Conservation (phyloP, 441 rosid species). For the Gossypium davidsonii region DNA sequence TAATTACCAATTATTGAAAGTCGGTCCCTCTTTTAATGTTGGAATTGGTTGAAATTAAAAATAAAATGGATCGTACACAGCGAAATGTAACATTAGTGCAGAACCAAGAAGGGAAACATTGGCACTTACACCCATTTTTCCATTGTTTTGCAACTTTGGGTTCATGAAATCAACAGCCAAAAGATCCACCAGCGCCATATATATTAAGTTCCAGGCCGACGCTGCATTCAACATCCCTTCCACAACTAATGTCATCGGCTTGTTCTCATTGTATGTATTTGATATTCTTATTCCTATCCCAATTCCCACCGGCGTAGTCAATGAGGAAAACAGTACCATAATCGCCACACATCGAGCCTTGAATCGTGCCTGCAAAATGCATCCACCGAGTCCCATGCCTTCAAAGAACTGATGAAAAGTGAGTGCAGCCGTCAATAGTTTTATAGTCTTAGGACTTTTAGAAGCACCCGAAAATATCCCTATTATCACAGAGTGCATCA, state of each 20-base stretch:
- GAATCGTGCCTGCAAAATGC: constrained; percentile 51
- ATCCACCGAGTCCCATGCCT: constrained; percentile 56
- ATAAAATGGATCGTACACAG: constrained; percentile 2
- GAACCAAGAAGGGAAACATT: constrained; percentile 46
- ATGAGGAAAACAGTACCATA: constrained; percentile 52
- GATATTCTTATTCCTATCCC: constrained; percentile 56
- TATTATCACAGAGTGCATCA: constrained; percentile 52
- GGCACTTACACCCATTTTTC: constrained; percentile 32
- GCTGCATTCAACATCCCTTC: constrained; percentile 55
- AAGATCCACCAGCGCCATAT: constrained; percentile 78
- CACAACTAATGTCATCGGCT: constrained; percentile 42
- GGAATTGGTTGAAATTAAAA: too few relatives aligned
- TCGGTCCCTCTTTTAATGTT: too few relatives aligned
- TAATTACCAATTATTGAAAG: too few relatives aligned
- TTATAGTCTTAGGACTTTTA: constrained; percentile 25
- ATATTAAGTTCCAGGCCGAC: constrained; percentile 67
- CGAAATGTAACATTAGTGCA: constrained; percentile 52
- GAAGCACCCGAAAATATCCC: constrained; percentile 53
- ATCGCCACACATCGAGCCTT: constrained; percentile 18
- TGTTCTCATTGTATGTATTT: constrained; percentile 33
- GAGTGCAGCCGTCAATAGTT: constrained; percentile 43
- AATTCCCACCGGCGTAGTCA: constrained; percentile 60
- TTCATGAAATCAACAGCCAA: constrained; percentile 65
- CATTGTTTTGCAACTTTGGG: constrained; percentile 46
- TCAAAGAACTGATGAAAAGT: constrained; percentile 53